phyloP scores from a whole-genome alignment of 169 alveolate species.

The Cryptosporidium viatorum region DNA sequence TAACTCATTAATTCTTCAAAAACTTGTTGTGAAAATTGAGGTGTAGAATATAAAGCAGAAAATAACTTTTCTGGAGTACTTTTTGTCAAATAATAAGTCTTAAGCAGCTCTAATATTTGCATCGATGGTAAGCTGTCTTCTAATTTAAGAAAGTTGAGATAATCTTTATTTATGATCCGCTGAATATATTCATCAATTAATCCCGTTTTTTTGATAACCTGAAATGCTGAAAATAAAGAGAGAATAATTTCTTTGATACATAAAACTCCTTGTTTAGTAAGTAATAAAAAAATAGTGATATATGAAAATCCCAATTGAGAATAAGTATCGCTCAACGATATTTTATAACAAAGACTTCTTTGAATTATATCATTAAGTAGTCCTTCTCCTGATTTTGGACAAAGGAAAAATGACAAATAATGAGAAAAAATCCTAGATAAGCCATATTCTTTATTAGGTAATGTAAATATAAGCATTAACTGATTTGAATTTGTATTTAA shows the following conservation, averaged over 20 bases:
- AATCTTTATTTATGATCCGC: neutral
- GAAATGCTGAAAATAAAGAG: neutral
- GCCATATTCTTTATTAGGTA: slow-evolving; percentile 25
- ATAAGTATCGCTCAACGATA: slow-evolving; percentile 5
- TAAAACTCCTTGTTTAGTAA: slow-evolving; percentile 12
- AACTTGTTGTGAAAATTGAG: slow-evolving; percentile 1
- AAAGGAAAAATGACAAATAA: slow-evolving; percentile 7
- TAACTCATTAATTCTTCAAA: slow-evolving; percentile 19
- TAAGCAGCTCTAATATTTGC: slow-evolving; percentile 14
- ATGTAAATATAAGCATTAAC: slow-evolving; percentile 27
- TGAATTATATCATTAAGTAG: neutral
- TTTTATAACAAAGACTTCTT: neutral
- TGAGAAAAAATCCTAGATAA: slow-evolving; percentile 5
- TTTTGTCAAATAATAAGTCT: neutral
- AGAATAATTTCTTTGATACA: neutral
- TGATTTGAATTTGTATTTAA: neutral
- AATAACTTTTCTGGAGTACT: slow-evolving; percentile 9
- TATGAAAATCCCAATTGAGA: slow-evolving; percentile 40
- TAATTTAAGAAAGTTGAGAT: slow-evolving; percentile 2
- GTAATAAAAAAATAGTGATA: neutral
- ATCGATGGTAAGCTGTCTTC: slow-evolving; percentile 13
- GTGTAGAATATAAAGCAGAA: neutral
- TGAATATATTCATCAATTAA: slow-evolving; percentile 27
- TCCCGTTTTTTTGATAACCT: neutral
- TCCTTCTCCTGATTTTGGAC: slow-evolving; percentile 5